Evolutionary conservation across 176 grass and related monocot genomes (phyloP).

Genomic region (Eragrostis nindensis): DNA sequence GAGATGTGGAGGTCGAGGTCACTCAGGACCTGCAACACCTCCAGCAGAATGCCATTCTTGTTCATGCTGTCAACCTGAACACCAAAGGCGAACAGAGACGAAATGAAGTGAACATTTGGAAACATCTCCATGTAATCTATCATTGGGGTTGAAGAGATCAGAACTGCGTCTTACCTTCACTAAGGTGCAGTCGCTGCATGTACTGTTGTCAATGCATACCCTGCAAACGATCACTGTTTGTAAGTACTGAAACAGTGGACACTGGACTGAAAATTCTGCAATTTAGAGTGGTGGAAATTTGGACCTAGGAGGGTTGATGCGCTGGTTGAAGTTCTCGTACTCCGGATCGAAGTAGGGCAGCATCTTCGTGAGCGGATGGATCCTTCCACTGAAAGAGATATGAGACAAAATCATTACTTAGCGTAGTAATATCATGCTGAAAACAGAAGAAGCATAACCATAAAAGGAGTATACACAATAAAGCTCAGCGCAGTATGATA

Average conservation of each 20-base stretch:
- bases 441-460: not conserved
- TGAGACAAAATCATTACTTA: not conserved
- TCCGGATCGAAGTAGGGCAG: constrained; percentile 94
- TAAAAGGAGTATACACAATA: not conserved
- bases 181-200: constrained; percentile 79
- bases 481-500: no score
- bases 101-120: not conserved
- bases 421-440: not conserved
- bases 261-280: not conserved
- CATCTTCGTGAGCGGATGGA: constrained; percentile 41
- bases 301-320: constrained; percentile 94
- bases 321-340: constrained; percentile 90
- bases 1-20: constrained; percentile 87
- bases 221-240: constrained; percentile 43
- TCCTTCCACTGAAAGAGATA: constrained; percentile 44
- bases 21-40: constrained; percentile 95
- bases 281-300: not conserved
- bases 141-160: not conserved
- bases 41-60: constrained; percentile 86
- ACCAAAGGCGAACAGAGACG: not conserved
- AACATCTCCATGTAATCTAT: not conserved
- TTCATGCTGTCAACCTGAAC: constrained; percentile 95
- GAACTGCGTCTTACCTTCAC: constrained; percentile 69
- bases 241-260: not conserved
- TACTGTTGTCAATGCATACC: constrained; percentile 83